Percentiles rank a stretch among this genome's conserved stretches.
Evolutionary conservation across 768 basidiomycete genomes (phyloP).

Genomic region (Mycena amicta): DNA sequence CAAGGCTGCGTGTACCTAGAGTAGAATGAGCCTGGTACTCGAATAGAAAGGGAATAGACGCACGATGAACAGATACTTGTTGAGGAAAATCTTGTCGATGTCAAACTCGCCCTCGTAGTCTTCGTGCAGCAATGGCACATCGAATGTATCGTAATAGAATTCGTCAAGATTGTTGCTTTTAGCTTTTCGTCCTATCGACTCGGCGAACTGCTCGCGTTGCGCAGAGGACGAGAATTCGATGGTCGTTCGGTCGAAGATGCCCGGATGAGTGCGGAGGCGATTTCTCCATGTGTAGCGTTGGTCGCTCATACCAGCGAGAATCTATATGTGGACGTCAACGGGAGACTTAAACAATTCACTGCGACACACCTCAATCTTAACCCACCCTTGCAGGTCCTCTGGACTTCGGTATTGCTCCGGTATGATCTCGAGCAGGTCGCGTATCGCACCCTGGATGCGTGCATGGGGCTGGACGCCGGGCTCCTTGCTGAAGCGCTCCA

Average conservation of each 20-base stretch:
- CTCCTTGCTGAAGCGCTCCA: not conserved
- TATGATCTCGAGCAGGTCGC: not conserved
- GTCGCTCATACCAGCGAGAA: not conserved
- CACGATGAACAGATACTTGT: not conserved
- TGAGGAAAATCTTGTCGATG: not conserved
- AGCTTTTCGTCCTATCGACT: not conserved
- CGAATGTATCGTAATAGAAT: constrained; percentile 5
- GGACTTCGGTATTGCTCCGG: not conserved
- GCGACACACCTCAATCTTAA: not conserved
- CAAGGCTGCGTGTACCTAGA: constrained; percentile 6
- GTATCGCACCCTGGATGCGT: not conserved
- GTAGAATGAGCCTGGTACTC: not conserved
- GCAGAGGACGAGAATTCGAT: not conserved
- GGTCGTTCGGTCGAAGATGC: not conserved
- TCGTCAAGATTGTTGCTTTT: not conserved
- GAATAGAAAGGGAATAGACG: not conserved
- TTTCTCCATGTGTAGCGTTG: not conserved
- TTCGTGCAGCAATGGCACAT: constrained; percentile 2
- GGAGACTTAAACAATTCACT: not conserved
- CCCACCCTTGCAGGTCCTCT: not conserved
- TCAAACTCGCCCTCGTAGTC: constrained; percentile 7
- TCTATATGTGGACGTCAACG: not conserved
- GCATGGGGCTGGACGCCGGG: not conserved
- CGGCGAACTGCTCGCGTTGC: not conserved
- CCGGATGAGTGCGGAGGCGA: not conserved